Conservation (phyloP, 2,329 filamentous ascomycete genomes). For the Hortaea werneckii region DNA sequence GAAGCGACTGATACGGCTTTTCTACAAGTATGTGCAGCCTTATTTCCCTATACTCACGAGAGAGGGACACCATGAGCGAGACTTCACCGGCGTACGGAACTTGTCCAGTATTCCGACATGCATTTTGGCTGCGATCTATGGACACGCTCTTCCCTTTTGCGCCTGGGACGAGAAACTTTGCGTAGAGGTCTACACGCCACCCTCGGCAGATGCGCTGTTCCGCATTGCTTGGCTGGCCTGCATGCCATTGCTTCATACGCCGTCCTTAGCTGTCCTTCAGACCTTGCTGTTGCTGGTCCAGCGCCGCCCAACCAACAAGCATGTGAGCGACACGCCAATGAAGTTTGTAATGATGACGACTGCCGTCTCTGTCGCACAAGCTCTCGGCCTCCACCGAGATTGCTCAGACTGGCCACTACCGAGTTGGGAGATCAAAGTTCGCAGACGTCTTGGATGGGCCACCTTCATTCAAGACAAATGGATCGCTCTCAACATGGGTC, state of each 20-base stretch:
- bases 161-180: slow-evolving; percentile 34
- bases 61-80: slow-evolving; percentile 25
- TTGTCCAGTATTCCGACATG: slow-evolving; percentile 28
- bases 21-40: slow-evolving; percentile 35
- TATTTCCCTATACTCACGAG: slow-evolving; percentile 35
- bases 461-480: slow-evolving; percentile 57
- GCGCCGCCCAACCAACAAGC: slow-evolving; percentile 23
- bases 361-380: slow-evolving; percentile 46
- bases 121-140: slow-evolving; percentile 34
- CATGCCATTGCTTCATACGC: slow-evolving; percentile 21
- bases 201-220: slow-evolving; percentile 24
- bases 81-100: slow-evolving; percentile 17
- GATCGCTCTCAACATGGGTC: slow-evolving; percentile 48
- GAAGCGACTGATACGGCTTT: slow-evolving; percentile 30
- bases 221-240: slow-evolving; percentile 23
- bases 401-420: slow-evolving; percentile 54
- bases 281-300: slow-evolving; percentile 25
- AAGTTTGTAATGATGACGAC: slow-evolving; percentile 25
- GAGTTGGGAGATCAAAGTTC: slow-evolving; percentile 51
- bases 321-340: slow-evolving; percentile 25
- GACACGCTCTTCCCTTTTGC: slow-evolving; percentile 35
- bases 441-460: slow-evolving; percentile 54
- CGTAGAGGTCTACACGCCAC: slow-evolving; percentile 24
- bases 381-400: slow-evolving; percentile 51
- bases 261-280: slow-evolving; percentile 22